These are phyloP conservation scores for Polytrichum formosum DNA, from an alignment of 225 moss, liverwort and hornwort genomes.

Conservation along the genomic window DNA sequence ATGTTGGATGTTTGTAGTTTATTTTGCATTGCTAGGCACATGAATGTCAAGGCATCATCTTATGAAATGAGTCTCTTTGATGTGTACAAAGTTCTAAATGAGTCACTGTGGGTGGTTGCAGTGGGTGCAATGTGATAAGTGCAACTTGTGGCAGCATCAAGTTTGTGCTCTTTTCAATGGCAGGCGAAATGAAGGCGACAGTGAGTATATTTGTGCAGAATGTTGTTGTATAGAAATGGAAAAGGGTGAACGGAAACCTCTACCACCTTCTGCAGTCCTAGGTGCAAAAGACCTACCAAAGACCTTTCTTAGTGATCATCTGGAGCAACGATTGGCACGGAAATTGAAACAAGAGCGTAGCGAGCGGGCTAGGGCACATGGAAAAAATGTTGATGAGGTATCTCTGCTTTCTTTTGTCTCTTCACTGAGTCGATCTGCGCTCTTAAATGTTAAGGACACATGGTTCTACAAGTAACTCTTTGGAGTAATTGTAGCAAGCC, in stretches of 20 bases:
- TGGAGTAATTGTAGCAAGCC: too few species aligned
- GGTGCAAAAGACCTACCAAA: conserved; percentile 97
- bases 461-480: too few species aligned
- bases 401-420: neutral
- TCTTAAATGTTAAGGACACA: too few species aligned
- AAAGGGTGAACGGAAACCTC: conserved; percentile 80
- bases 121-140: conserved; percentile 99
- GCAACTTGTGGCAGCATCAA: conserved; percentile 99
- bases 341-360: conserved; percentile 82
- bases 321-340: conserved; percentile 88
- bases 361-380: conserved; percentile 73
- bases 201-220: conserved; percentile 95
- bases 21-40: too few species aligned
- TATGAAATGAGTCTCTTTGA: too few species aligned
- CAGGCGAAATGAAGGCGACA: conserved; percentile 97
- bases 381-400: conserved; percentile 76
- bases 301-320: conserved; percentile 88
- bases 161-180: conserved; percentile 98
- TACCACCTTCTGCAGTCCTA: conserved; percentile 89
- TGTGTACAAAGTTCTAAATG: too few species aligned
- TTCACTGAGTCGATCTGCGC: too few species aligned
- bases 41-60: too few species aligned
- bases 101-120: conserved; percentile 23
- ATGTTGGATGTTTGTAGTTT: too few species aligned
- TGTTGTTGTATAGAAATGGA: conserved; percentile 93